Conservation (phyloP, 345 rosid genomes). For the Eucalyptus erythrocorys region DNA sequence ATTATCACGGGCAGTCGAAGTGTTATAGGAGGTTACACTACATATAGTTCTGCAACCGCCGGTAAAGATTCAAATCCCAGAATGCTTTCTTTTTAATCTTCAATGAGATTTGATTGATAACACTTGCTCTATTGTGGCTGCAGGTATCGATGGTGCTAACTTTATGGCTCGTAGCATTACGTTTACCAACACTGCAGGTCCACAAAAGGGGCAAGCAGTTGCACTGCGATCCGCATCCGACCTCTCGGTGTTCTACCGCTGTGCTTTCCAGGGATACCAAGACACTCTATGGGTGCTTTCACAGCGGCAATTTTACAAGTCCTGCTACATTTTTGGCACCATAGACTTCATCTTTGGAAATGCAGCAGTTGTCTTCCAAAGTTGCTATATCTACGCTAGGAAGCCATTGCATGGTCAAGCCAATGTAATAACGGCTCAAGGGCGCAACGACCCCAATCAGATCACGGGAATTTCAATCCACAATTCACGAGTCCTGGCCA, state of each 20-base stretch:
- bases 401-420: constrained; percentile 25
- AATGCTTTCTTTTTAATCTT: not conserved
- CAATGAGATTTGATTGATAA: not conserved
- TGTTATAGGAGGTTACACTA: constrained; percentile 23
- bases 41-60: constrained; percentile 29
- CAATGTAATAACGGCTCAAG: constrained; percentile 62
- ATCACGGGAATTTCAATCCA: constrained; percentile 53
- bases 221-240: constrained; percentile 49
- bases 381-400: constrained; percentile 37
- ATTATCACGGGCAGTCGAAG: constrained; percentile 29
- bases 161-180: constrained; percentile 57
- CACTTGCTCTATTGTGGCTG: not conserved
- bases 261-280: constrained; percentile 31
- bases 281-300: constrained; percentile 60
- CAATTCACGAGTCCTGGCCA: constrained; percentile 36
- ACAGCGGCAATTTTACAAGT: constrained; percentile 33
- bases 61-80: constrained; percentile 1
- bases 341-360: constrained; percentile 68
- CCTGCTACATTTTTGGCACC: constrained; percentile 29
- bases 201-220: constrained; percentile 48
- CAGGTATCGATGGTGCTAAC: constrained; percentile 32
- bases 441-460: constrained; percentile 33
- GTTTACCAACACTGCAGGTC: constrained; percentile 53
- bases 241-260: constrained; percentile 28
- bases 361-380: constrained; percentile 48